Conservation (phyloP, 148 eudicot species). For the Fagopyrum esculentum region DNA sequence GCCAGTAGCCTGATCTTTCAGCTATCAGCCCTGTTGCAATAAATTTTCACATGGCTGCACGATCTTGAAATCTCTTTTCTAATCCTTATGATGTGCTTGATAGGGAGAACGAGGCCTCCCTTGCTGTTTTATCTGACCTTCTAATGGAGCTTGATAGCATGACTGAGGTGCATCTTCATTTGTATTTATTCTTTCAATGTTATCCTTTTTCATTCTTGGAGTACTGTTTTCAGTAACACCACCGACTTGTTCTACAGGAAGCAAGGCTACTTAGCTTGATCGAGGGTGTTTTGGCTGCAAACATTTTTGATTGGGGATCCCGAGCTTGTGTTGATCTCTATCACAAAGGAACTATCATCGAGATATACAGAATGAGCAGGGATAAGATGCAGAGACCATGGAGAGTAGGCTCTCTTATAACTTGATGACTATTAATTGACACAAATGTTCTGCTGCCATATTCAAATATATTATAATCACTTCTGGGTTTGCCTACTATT, state of each 20-base stretch:
- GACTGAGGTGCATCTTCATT: constrained; percentile 49
- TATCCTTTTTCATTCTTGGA: not conserved
- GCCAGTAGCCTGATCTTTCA: not conserved
- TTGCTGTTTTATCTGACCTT: constrained; percentile 91
- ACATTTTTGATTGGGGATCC: constrained; percentile 99
- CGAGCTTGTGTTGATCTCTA: constrained; percentile 99
- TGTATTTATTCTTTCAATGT: not conserved
- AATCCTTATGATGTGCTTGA: constrained; percentile 3
- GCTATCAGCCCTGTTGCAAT: not conserved
- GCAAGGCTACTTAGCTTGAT: constrained; percentile 70
- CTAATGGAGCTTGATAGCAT: constrained; percentile 82
- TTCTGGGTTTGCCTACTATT: not conserved
- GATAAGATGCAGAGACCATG: constrained; percentile 97
- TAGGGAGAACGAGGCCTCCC: constrained; percentile 98
- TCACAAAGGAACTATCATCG: constrained; percentile 92
- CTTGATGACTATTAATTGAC: not conserved
- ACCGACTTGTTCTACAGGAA: constrained; percentile 38
- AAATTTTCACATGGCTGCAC: not conserved
- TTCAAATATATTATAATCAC: not conserved
- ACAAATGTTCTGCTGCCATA: not conserved
- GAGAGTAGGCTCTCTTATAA: constrained; percentile 42
- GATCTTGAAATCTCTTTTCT: not conserved
- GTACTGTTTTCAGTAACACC: not conserved
- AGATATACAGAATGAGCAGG: constrained; percentile 97
- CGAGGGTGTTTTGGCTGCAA: constrained; percentile 98